Evolutionary conservation across 805 yeast species (phyloP), one percentile per base, ranked within the genome.

Genomic region (Blastobotrys peoriensis): DNA sequence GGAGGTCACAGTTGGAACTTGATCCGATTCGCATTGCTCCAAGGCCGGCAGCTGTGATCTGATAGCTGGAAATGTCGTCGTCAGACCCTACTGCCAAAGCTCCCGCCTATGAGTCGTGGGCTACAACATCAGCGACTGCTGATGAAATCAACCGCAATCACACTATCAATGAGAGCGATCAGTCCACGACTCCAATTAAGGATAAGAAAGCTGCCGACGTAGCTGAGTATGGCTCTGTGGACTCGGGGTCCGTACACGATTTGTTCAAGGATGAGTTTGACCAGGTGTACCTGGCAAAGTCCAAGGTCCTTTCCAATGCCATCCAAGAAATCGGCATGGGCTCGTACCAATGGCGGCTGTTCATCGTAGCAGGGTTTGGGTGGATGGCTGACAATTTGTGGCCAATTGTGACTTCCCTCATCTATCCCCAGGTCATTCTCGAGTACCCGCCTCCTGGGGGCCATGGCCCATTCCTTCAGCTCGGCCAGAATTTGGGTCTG

Each of bases 291-390:
- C 23, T 47, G 34, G 50, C 47, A n/a, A 44, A 47, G 33, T 40
- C 50, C 8, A 35, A 39, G 33, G 21, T 47, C 16, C 6, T 76
- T 39, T 74, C 74, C 53, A 61, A 75, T 45, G 79, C 82, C 6
- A 62, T 77, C 38, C 79, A 76, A 50, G 79, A 77, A 50, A 74
- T 77, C 41, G 82, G 82, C 0, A 74, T 78, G 61, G 76, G 82
- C 1, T 67, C 72, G 70, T 73, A 70, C 47, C 80, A 76, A 47
- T 62, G 67, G 41, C 65, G 69, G 50, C 56, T 73, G 13, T 74
- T 76, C 54, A 62, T 66, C 43, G 56, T 76, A 17, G 74, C 75
- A 17, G 81, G 81, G 6, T 69, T 71, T 57, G 81, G 81, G 23
- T 76, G 74, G 52, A 67, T 74, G 16, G 76, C 70, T 4, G 79